Base-by-base conservation (phyloP, 495 filamentous ascomycete genomes). In the Aspergillus taichungensis region DNA sequence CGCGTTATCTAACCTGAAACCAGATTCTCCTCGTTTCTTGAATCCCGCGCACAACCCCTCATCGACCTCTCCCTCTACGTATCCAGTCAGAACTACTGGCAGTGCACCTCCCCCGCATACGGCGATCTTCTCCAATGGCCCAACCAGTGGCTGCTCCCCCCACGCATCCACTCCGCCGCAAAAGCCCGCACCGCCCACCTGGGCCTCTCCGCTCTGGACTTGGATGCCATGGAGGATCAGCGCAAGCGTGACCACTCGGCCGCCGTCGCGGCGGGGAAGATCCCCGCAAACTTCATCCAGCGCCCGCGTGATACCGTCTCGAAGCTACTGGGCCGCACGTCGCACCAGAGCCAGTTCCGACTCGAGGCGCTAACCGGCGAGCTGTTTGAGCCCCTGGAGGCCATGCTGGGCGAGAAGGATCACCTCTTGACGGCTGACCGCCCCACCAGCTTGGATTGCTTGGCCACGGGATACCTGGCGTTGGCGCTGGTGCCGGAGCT, bases 11-110 rank as follows among this genome's bases (percentile, higher is more conserved):
- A 24, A 24, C 18, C 30, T 39, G 34, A 44, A 12, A 50, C 7
- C 46, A 77, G 74, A 7, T 77, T 74, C 59, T 68, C 70, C 47
- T 73, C 84, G 45, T 85, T 84, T 59, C 53, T 88, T 46, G 71
- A 75, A 55, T 71, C 76, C 27, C 78, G 79, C 51, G 82, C 76
- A 35, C 71, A 79, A 52, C 71, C 78, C 13, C 78, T 94, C 43
- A 51, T 92, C 52, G 79, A 86, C 50, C 79, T 91, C 53, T 88
- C 79, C 42, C 82, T 98, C 52, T 97, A 92, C 66, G 81, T 89
- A 56, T 92, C 87, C 33, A 83, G 80, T 50, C 76, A 83, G 46
- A 96, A 95, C 66, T 98, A 89, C 72, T 71, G 75, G 46, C 56
- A 64, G 38, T 60, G 71, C 32, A 94, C 87, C 30, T 80, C 84